Percentiles rank a stretch among this genome's conserved stretches.
phyloP scores from a whole-genome alignment of 2,329 filamentous ascomycete genomes.

The Claviceps quebecensis region DNA sequence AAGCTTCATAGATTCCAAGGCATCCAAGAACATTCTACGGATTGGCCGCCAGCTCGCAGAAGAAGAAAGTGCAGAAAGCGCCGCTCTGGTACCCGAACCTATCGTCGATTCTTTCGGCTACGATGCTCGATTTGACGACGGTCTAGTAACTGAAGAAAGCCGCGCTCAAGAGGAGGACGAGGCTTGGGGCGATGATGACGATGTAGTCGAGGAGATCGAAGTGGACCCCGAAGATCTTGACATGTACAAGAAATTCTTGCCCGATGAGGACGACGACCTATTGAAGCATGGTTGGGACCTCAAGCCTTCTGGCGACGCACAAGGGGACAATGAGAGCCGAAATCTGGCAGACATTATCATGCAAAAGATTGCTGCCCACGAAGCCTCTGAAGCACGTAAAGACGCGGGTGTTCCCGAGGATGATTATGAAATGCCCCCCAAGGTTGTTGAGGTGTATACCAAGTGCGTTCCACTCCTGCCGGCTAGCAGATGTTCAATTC shows the following conservation, averaged over 20 bases:
- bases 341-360: constrained; percentile 90
- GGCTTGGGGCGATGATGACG: constrained; percentile 69
- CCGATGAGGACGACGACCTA: constrained; percentile 55
- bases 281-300: constrained; percentile 49
- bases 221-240: constrained; percentile 81
- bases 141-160: constrained; percentile 30
- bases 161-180: constrained; percentile 42
- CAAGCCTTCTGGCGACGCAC: constrained; percentile 30
- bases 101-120: constrained; percentile 55
- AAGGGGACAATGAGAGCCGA: constrained; percentile 39
- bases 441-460: constrained; percentile 86
- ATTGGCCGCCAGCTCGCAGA: constrained; percentile 81
- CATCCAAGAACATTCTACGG: constrained; percentile 75
- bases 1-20: constrained; percentile 71
- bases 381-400: constrained; percentile 46
- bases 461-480: constrained; percentile 40
- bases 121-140: constrained; percentile 56
- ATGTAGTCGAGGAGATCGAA: constrained; percentile 58
- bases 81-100: constrained; percentile 23
- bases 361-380: constrained; percentile 84
- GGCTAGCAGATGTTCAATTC: not conserved
- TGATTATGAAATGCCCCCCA: constrained; percentile 72
- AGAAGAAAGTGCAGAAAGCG: constrained; percentile 44
- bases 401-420: constrained; percentile 51
- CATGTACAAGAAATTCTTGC: constrained; percentile 82